These are phyloP conservation scores for Paracoccidioides brasiliensis DNA, from an alignment of 2,329 filamentous ascomycete genomes.

Conservation along the genomic window DNA sequence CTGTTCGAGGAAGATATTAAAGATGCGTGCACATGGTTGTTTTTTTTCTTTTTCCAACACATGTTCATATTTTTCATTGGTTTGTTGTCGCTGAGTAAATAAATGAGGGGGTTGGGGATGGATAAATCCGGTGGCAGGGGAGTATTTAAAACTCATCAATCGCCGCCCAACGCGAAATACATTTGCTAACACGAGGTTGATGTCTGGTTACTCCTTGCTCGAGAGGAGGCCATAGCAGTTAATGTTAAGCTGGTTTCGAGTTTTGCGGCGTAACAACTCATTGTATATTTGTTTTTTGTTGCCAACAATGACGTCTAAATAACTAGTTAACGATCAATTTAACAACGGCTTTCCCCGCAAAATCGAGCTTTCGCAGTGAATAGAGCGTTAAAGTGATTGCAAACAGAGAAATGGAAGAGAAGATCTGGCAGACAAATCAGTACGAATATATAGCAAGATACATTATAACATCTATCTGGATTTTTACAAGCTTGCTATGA, in stretches of 20 bases:
- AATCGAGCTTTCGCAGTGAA: too few species aligned
- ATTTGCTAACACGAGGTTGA: not conserved
- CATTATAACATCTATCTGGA: not conserved
- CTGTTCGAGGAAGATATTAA: not conserved
- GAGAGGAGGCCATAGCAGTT: too few species aligned
- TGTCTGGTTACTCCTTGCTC: not conserved
- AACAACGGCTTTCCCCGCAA: too few species aligned
- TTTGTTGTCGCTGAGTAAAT: slow-evolving; percentile 1
- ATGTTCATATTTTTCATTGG: slow-evolving; percentile 2
- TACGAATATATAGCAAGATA: not conserved
- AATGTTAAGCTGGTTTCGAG: too few species aligned
- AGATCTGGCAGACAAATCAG: not conserved
- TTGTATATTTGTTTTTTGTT: too few species aligned
- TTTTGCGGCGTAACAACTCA: too few species aligned
- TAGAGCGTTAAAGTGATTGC: too few species aligned
- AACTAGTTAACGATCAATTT: too few species aligned
- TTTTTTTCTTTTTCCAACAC: not conserved
- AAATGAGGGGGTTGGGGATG: slow-evolving; percentile 8
- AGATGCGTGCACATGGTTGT: not conserved
- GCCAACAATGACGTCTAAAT: too few species aligned
- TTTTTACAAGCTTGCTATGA: not conserved
- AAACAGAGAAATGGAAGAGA: too few species aligned
- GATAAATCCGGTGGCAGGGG: slow-evolving; percentile 21
- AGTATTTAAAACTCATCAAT: not conserved
- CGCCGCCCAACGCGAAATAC: not conserved